Evolutionary conservation across 1,284 basidiomycete species (phyloP).

Genomic region (Tylopilus orsonianus): DNA sequence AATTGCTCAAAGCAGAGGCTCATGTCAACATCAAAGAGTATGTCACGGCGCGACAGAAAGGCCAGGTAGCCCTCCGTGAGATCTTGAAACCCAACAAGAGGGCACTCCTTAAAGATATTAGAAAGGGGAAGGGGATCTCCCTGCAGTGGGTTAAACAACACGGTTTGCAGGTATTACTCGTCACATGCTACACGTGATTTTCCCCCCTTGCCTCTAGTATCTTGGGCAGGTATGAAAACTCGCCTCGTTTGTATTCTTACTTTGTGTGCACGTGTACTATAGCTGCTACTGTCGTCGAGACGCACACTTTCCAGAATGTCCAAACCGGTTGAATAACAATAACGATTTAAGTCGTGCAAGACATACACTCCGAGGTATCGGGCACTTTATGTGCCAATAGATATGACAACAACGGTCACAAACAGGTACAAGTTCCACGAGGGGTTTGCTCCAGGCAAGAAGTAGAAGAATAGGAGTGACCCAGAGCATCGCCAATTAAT

Average conservation of each 20-base stretch:
- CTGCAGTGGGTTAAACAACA: conserved; percentile 60
- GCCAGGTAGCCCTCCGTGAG: conserved; percentile 56
- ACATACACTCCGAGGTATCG: conserved; percentile 24
- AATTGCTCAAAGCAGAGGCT: conserved; percentile 58
- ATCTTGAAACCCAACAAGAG: conserved; percentile 61
- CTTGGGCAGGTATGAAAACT: no score
- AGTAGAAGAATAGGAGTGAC: neutral
- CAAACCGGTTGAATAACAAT: conserved; percentile 5
- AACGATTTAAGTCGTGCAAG: conserved; percentile 5
- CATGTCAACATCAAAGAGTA: conserved; percentile 75
- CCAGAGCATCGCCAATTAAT: neutral
- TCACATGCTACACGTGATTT: conserved; percentile 36
- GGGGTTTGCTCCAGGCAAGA: conserved; percentile 12
- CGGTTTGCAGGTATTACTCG: conserved; percentile 62
- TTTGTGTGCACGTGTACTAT: neutral
- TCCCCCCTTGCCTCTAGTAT: neutral
- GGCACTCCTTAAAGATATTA: conserved; percentile 60
- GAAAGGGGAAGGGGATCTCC: conserved; percentile 46
- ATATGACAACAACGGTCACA: conserved; percentile 2
- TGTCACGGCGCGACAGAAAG: conserved; percentile 60
- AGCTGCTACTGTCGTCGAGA: neutral
- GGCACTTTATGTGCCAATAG: conserved; percentile 14
- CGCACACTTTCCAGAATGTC: neutral
- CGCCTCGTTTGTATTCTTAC: neutral
- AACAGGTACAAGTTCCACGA: conserved; percentile 3